phyloP scores from a whole-genome alignment of 129 eudicot species.

The Silybum marianum region DNA sequence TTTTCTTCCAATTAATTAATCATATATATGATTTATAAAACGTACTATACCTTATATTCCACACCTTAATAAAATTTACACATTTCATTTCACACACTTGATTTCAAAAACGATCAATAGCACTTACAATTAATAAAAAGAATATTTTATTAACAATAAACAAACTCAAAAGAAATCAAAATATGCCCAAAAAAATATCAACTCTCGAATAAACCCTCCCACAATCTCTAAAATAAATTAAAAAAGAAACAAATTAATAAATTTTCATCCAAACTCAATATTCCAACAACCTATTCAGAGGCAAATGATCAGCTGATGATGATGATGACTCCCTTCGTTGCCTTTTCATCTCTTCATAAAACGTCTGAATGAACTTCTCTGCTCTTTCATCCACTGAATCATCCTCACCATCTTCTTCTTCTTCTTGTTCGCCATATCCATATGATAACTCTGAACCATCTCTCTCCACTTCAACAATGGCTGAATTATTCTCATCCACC shows the following conservation, averaged over 20 bases:
- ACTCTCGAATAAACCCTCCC: not conserved
- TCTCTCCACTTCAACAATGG: constrained; percentile 29
- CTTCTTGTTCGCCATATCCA: constrained; percentile 26
- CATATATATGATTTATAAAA: too few species aligned
- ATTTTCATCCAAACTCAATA: constrained; percentile 4
- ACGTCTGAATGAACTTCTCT: constrained; percentile 69
- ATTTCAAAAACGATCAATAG: not conserved
- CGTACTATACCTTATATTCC: too few species aligned
- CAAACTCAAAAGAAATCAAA: not conserved
- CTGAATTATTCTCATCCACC: constrained; percentile 15
- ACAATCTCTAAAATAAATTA: constrained; percentile 7
- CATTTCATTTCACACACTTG: too few species aligned
- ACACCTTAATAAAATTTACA: too few species aligned
- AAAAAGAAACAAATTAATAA: not conserved
- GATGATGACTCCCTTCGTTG: constrained; percentile 55
- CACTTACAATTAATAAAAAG: not conserved
- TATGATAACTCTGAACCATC: constrained; percentile 13
- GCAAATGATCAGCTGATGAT: not conserved
- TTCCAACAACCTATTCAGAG: constrained; percentile 33
- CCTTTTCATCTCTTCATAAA: constrained; percentile 69
- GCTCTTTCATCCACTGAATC: constrained; percentile 74
- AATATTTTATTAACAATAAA: not conserved
- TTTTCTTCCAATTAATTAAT: too few species aligned
- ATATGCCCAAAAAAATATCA: constrained; percentile 5
- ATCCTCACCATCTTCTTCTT: constrained; percentile 36